Evolutionary conservation across 2,329 filamentous ascomycete species (phyloP), one percentile per base, ranked within the genome.

Genomic region (Hortaea sp.): DNA sequence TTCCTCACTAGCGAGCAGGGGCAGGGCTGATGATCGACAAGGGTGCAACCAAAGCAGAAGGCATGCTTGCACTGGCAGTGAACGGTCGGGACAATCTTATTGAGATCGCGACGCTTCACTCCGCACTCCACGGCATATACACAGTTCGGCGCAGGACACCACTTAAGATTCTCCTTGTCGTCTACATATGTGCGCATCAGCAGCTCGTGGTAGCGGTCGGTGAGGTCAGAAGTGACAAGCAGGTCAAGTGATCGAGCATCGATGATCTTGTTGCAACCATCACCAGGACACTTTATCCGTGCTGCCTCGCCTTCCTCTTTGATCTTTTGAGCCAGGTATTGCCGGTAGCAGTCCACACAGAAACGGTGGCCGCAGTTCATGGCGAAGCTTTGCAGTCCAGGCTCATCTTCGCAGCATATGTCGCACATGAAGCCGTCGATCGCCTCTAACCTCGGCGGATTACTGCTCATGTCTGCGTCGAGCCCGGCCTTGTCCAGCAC

Each of bases 111-210:
- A 69, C 85, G 84, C 70, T 94, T 95, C 49, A 97, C 77, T 0
- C 72, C 73, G 58, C 92, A 98, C 61, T 97, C 86, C 41, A 98
- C 73, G 9, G 90, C 92, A 60, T 92, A 97, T 58, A 85, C 79
- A 67, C 92, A 98, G 65, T 98, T 90, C n/a, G 92, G 92, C 1
- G 90, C 90, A 0, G 92, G 92, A 64, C 92, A 98, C 92, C 92
- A 98, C 65, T 94, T 95, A 49, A 97, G 78, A 46, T 84, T 84
- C 47, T 95, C 89, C 67, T 88, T 95, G 66, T 98, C 90, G 66
- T 98, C 92, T 49, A 98, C 92, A 60, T 95, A 98, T 5, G 89
- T 95, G 57, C 92, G 77, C 60, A 86, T 95, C 31, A 98, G 80
- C 11, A 98, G 76, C 56, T 85, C 81, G 53, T 85, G 80, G 62